Base-by-base conservation (phyloP, 2,329 filamentous ascomycete species). In the Diatrype stigma region DNA sequence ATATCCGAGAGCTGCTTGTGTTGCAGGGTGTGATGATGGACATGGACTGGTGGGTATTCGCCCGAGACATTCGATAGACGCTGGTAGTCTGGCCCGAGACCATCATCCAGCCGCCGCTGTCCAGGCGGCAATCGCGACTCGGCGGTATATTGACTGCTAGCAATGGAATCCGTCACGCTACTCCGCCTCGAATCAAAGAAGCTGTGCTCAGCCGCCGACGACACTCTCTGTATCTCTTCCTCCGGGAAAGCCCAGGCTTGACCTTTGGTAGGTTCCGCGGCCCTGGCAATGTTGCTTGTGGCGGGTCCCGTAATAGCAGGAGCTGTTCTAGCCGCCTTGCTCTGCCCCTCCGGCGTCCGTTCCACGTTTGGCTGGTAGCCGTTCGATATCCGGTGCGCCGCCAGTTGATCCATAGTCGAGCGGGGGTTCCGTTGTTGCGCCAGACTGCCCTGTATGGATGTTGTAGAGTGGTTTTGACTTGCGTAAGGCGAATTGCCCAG, bases 181-280 rank as follows among this genome's bases (percentile, higher is more conserved):
- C 87, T 90, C 54, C 87, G 81, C 53, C 88, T 78, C 10, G 88
- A 91, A 50, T 85, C 81, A 42, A 80, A 71, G 35, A 81, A 81
- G 45, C 74, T 71, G 59, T 73, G 65, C 68, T 64, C 68, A 63
- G 76, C 60, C 72, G 73, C 77, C 34, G 69, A 73, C 51, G 64
- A 77, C 45, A 74, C 63, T 49, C 77, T 70, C 52, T 80, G 76
- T 3, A 87, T 82, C 48, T 85, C 81, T 49, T 87, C 83, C 63
- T 90, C 88, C 1, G 89, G 88, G 60, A 92, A 92, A 58, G 89
- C 89, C 88, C 89, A 93, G 4, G 89, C 86, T 66, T 87, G 88
- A 65, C 89, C 89, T 67, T 90, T 90, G 11, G 87, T 92, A 5
- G 89, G 88, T 65, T 90, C 86, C 28, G 87, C 85, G 37, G 89